Percentiles rank a stretch among this genome's conserved stretches.
Conservation (phyloP, 1,284 basidiomycete species). For the Cryptococcus sp. region DNA sequence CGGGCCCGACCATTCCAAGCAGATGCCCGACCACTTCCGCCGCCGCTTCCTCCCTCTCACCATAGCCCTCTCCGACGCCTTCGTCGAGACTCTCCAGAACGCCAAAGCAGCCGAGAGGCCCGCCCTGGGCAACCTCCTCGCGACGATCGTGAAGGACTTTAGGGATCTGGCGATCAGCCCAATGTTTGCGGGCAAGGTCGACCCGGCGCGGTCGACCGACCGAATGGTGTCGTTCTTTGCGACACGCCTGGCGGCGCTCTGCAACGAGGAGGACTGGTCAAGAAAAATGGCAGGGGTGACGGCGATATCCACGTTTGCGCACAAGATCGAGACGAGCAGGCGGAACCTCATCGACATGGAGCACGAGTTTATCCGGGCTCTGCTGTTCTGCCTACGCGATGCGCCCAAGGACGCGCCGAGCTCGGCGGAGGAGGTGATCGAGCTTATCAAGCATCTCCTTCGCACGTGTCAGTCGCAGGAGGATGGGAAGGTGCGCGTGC, state of each 20-base stretch:
- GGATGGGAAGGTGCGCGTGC: slow-evolving; percentile 49
- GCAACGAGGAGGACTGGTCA: slow-evolving; percentile 83
- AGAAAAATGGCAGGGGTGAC: slow-evolving; percentile 81
- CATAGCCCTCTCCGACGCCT: slow-evolving; percentile 58
- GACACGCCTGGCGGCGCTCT: slow-evolving; percentile 73
- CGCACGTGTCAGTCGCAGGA: slow-evolving; percentile 61
- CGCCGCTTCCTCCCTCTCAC: slow-evolving; percentile 41
- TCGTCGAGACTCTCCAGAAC: slow-evolving; percentile 71
- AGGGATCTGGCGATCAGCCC: slow-evolving; percentile 55
- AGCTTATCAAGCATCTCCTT: slow-evolving; percentile 74
- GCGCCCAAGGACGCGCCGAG: slow-evolving; percentile 86
- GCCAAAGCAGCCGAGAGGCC: slow-evolving; percentile 61
- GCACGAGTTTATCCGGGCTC: slow-evolving; percentile 83
- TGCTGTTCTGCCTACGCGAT: slow-evolving; percentile 93
- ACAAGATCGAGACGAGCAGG: slow-evolving; percentile 65
- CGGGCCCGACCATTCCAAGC: slow-evolving; percentile 17
- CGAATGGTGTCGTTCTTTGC: slow-evolving; percentile 71
- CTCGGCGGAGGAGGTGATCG: slow-evolving; percentile 74
- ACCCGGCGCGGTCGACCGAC: slow-evolving; percentile 54
- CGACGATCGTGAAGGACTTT: slow-evolving; percentile 65
- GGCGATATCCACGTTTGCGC: slow-evolving; percentile 75
- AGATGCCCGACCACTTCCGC: slow-evolving; percentile 26
- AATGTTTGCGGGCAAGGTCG: slow-evolving; percentile 51
- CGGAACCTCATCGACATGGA: slow-evolving; percentile 86
- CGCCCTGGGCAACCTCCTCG: slow-evolving; percentile 61